Evolutionary conservation across 2,329 filamentous ascomycete species (phyloP).

Genomic region (Talaromyces funiculosus): DNA sequence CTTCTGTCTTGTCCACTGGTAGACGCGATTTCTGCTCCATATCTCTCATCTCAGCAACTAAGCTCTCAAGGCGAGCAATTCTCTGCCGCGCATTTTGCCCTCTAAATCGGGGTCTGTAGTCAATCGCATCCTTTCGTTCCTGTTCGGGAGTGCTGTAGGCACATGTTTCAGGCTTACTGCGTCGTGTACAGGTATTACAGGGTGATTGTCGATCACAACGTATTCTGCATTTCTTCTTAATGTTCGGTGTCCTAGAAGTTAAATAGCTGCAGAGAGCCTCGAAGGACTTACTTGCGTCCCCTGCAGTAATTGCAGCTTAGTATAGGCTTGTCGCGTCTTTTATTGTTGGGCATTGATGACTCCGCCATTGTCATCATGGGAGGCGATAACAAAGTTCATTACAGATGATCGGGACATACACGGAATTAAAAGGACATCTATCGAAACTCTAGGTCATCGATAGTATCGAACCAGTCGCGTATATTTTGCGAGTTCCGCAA

Average conservation of each 20-base stretch:
- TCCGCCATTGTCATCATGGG: not conserved
- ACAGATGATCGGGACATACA: too few species aligned
- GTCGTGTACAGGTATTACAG: constrained; percentile 5
- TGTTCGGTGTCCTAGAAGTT: not conserved
- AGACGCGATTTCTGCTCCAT: not conserved
- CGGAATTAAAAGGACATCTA: too few species aligned
- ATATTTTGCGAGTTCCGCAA: too few species aligned
- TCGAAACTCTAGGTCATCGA: too few species aligned
- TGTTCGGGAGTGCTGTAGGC: constrained; percentile 4
- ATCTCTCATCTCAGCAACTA: constrained; percentile 12
- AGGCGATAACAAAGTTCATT: not conserved
- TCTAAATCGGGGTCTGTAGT: constrained; percentile 9
- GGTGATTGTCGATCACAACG: constrained; percentile 10
- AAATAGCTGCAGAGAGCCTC: not conserved
- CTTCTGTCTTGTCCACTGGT: too few species aligned
- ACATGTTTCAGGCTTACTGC: constrained; percentile 9
- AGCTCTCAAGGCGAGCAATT: constrained; percentile 6
- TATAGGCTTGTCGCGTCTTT: constrained; percentile 1
- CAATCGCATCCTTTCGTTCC: constrained; percentile 9
- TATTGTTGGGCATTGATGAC: not conserved
- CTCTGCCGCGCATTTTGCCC: constrained; percentile 7
- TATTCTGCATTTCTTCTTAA: not conserved
- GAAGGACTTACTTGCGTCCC: not conserved
- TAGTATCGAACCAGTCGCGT: too few species aligned
- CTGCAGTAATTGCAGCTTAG: constrained; percentile 1